These are phyloP conservation scores for Pulveroboletus sp. DNA, from an alignment of 768 basidiomycete genomes.

Conservation along the genomic window DNA sequence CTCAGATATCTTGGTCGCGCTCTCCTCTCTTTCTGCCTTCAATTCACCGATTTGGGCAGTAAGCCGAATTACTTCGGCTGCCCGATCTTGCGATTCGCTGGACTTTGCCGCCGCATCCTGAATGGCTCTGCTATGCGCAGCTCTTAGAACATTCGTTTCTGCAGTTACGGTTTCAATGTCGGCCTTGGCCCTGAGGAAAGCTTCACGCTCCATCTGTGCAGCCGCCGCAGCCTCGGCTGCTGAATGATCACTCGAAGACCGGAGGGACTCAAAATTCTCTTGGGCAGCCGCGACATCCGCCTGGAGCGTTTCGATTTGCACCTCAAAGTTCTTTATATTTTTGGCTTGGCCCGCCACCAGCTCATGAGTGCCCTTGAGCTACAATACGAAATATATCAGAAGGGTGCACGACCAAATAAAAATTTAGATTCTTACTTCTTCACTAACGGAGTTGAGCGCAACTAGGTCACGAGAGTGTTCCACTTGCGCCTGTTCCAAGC, in stretches of 20 bases:
- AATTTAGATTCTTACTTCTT: constrained; percentile 49
- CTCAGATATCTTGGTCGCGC: constrained; percentile 66
- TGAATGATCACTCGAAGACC: constrained; percentile 41
- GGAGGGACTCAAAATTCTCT: constrained; percentile 48
- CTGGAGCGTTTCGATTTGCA: constrained; percentile 49
- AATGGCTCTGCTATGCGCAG: constrained; percentile 45
- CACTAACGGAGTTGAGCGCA: constrained; percentile 38
- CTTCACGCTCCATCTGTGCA: constrained; percentile 58
- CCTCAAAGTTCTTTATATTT: constrained; percentile 44
- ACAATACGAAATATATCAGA: constrained; percentile 4
- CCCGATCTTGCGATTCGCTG: constrained; percentile 43
- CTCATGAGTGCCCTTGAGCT: constrained; percentile 52
- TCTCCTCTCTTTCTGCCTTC: constrained; percentile 66
- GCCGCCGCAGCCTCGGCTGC: constrained; percentile 42
- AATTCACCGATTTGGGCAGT: constrained; percentile 47
- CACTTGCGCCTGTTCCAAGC: constrained; percentile 35
- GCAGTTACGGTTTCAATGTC: constrained; percentile 52
- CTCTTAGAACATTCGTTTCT: constrained; percentile 49
- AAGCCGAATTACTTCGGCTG: constrained; percentile 39
- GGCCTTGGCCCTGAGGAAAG: constrained; percentile 57
- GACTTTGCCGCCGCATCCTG: constrained; percentile 45
- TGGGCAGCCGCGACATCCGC: constrained; percentile 46
- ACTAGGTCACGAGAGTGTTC: constrained; percentile 25
- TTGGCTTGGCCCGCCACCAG: constrained; percentile 39
- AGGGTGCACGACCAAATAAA: neutral